These are phyloP conservation scores for Calonectria crousiana DNA, from an alignment of 2,329 filamentous ascomycete genomes.

Conservation along the genomic window DNA sequence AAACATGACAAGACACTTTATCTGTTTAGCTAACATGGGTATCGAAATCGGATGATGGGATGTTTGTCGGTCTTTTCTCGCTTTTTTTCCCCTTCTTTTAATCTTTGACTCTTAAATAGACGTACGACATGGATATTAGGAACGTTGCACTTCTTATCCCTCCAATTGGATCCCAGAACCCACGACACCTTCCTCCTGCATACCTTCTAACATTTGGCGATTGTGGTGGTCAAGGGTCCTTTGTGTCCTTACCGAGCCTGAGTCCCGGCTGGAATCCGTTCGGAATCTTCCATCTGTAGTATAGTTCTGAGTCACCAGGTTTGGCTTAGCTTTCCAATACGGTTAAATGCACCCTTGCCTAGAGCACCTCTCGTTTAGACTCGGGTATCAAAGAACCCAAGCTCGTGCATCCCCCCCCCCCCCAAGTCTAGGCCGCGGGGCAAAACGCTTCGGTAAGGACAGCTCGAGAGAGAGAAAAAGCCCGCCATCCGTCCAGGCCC, in stretches of 20 bases:
- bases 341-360: constrained; percentile 2
- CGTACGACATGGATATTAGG: too few relatives aligned
- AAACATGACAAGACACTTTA: neutral
- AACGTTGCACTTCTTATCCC: neutral
- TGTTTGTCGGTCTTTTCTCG: neutral
- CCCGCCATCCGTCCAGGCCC: neutral
- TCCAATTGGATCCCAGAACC: neutral
- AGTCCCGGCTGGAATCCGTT: neutral
- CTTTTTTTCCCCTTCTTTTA: neutral
- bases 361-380: neutral
- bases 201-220: neutral
- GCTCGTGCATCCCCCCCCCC: neutral
- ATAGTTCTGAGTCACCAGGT: neutral
- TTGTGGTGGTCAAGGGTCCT: neutral
- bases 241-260: neutral
- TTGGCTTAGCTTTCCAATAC: constrained; percentile 4
- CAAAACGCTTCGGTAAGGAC: neutral
- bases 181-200: neutral
- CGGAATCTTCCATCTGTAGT: neutral
- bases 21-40: neutral
- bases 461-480: neutral
- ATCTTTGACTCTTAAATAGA: neutral
- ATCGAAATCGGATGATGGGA: neutral
- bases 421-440: neutral
- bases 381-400: constrained; percentile 1